Base-by-base conservation (phyloP, 208 protist genomes). In the Trypanosoma caninum region DNA sequence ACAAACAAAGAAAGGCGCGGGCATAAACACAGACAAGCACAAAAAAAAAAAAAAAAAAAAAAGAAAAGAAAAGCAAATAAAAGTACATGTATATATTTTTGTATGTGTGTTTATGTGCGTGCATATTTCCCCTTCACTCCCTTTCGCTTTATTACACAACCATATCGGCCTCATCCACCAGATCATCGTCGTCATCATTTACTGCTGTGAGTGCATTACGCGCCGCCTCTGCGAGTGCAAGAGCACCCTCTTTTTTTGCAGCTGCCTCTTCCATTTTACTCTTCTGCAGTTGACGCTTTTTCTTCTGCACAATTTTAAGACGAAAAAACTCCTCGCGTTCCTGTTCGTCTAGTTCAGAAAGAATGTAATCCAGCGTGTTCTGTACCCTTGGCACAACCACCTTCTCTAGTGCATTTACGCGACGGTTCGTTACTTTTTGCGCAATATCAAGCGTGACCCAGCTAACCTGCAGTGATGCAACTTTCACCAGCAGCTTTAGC, bases 351-450 rank as follows among this genome's bases (percentile, higher is more conserved):
- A 99, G 86, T 80, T 99, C 98, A 9, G 83, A 95, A 5, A 82
- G 87, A 70, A 99, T 99, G 86, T 99, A 99, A 52, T 54, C 68
- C 37, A 99, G 90, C 11, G 98, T 99, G 61, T 97, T 97, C 80
- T 99, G 78, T 59, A 98, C 76, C 35, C 88, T 82, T 23, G 99
- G 99, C 40, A 99, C 97, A 18, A 99, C 96, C 1, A 99, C 98
- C 69, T 97, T 97, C 70, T 99, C 98, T 38, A 99, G 88, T 13
- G 99, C 99, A 78, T 99, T 99, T 0, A 99, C 99, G 71, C 98
- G 93, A 25, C 98, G 93, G 73, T 99, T 99, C 40, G 99, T 99
- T 27, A 99, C 86, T 72, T 99, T 99, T 72, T 99, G 98, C 18
- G 98, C 98, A 25, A 94, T 84, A 65, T 99, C 97, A 5, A 99